Percentiles rank a stretch among this genome's conserved stretches.
These are phyloP conservation scores for Mortierella sp. DNA, from an alignment of 371 early-diverging fungal genomes.

Conservation along the genomic window DNA sequence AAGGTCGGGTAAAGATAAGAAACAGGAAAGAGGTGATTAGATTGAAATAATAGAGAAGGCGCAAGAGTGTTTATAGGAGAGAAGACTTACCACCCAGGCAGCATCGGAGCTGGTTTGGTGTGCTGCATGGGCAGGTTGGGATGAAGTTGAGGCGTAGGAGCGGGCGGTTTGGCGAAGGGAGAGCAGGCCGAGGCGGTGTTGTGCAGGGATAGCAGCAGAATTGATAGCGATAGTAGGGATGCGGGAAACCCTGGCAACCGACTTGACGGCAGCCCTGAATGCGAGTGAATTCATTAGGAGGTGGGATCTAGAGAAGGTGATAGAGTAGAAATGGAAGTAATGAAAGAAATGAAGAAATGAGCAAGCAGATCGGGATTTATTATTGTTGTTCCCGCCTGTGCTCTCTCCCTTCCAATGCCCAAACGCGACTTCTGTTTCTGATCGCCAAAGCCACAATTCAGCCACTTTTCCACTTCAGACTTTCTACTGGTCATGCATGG, in stretches of 20 bases:
- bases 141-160: conserved; percentile 36
- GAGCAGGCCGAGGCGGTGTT: conserved; percentile 29
- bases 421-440: no score
- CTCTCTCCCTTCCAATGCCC: no score
- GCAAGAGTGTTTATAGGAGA: background rate
- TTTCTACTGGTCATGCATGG: no score
- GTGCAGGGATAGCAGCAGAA: conserved; percentile 14
- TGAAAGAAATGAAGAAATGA: conserved; percentile 6
- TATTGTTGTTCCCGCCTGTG: background rate
- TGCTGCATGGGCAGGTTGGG: conserved; percentile 5
- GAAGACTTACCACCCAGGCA: conserved; percentile 59
- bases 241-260: conserved; percentile 24
- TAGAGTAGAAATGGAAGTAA: background rate
- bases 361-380: background rate
- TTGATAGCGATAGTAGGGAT: conserved; percentile 1
- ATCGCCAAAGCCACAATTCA: no score
- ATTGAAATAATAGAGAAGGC: background rate
- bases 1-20: background rate
- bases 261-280: conserved; percentile 48
- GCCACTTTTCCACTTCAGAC: no score
- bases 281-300: conserved; percentile 32
- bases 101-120: conserved; percentile 57
- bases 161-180: conserved; percentile 53
- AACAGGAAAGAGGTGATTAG: background rate
- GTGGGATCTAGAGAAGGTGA: background rate